Conservation (phyloP, 2,329 filamentous ascomycete species). For the Microcyclosporella mali region DNA sequence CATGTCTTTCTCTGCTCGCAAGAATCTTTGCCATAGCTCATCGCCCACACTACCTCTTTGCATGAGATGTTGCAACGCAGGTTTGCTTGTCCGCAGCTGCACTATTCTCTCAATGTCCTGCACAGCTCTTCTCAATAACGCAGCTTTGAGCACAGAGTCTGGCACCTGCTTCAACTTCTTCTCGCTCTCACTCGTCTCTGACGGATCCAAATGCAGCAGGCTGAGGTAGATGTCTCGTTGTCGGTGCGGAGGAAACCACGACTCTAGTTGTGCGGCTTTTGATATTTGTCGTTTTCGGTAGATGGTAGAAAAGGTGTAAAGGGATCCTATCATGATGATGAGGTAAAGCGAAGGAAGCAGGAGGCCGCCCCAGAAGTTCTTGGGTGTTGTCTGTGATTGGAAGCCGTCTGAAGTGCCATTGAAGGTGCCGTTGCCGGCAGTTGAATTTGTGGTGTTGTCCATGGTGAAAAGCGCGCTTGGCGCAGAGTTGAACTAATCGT, state of each 20-base stretch:
- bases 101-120: conserved; percentile 92
- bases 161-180: conserved; percentile 63
- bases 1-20: conserved; percentile 92
- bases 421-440: conserved; percentile 18
- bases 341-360: conserved; percentile 85
- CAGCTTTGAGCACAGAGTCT: conserved; percentile 79
- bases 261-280: conserved; percentile 76
- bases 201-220: conserved; percentile 69
- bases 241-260: conserved; percentile 88
- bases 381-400: conserved; percentile 18
- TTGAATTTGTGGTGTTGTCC: conserved; percentile 26
- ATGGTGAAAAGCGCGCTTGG: conserved; percentile 18
- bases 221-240: conserved; percentile 93
- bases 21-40: conserved; percentile 89
- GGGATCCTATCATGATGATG: conserved; percentile 74
- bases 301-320: conserved; percentile 85
- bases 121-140: conserved; percentile 78
- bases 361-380: conserved; percentile 66
- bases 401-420: conserved; percentile 22
- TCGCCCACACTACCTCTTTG: conserved; percentile 92
- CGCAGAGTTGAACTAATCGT: conserved; percentile 2
- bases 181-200: conserved; percentile 48
- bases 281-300: conserved; percentile 84
- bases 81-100: conserved; percentile 80
- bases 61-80: conserved; percentile 73